Evolutionary conservation across 208 protist species (phyloP).

Genomic region (Wallacemonas sp.): DNA sequence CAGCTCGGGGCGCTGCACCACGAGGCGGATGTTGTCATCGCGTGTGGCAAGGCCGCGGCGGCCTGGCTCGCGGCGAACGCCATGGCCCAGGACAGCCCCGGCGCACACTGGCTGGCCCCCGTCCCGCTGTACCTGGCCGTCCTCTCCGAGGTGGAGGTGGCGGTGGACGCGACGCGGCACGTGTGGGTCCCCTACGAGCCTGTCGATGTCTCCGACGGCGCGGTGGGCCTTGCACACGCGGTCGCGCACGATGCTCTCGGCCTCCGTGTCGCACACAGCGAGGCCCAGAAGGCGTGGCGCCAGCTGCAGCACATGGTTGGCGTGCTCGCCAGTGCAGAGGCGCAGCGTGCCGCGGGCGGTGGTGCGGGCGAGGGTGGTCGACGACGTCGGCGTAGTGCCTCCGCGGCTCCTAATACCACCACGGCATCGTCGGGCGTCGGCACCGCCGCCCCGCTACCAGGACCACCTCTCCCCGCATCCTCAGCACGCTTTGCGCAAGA

Average conservation of each 20-base stretch:
- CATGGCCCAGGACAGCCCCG: background rate
- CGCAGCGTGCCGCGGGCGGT: background rate
- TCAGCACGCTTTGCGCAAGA: constrained; percentile 18
- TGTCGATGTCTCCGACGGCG: background rate
- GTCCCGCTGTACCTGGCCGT: constrained; percentile 36
- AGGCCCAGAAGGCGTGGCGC: constrained; percentile 25
- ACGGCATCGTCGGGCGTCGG: background rate
- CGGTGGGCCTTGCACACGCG: background rate
- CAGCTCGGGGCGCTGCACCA: constrained; percentile 48
- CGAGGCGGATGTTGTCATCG: constrained; percentile 66
- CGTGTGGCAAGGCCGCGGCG: constrained; percentile 57
- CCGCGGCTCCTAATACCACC: background rate
- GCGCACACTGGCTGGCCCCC: background rate
- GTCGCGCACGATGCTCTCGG: constrained; percentile 1
- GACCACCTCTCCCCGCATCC: background rate
- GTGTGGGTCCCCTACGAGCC: constrained; percentile 33
- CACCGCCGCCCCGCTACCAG: background rate
- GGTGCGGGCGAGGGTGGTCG: background rate
- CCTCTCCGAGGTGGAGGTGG: constrained; percentile 50
- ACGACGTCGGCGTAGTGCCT: background rate
- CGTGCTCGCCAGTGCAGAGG: constrained; percentile 6
- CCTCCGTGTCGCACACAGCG: background rate
- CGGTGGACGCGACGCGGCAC: constrained; percentile 29
- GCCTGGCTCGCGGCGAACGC: constrained; percentile 41
- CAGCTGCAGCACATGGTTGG: constrained; percentile 23